Conservation (phyloP, 129 eudicot genomes). For the Sambucus nigra region DNA sequence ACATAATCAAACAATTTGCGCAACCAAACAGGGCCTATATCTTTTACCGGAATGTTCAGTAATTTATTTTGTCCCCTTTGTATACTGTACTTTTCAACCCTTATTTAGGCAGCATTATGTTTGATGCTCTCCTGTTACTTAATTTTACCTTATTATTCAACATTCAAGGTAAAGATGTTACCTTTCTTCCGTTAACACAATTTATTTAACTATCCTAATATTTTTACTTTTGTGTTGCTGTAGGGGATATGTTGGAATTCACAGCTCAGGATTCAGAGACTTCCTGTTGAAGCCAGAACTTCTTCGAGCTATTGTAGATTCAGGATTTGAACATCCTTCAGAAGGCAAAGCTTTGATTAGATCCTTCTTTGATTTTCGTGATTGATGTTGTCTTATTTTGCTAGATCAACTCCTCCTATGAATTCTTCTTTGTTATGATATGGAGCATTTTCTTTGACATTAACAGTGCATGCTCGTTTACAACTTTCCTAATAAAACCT, state of each 20-base stretch:
- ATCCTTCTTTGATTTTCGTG: neutral
- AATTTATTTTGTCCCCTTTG: too few species aligned
- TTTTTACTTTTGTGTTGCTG: conserved; percentile 1
- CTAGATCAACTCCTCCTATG: neutral
- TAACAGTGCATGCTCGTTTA: too few species aligned
- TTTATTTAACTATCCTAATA: neutral
- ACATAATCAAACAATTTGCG: too few species aligned
- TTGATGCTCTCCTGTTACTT: too few species aligned
- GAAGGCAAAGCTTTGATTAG: conserved; percentile 52
- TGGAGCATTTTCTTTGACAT: neutral
- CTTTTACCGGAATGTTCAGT: too few species aligned
- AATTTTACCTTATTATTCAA: too few species aligned
- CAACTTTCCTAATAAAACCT: too few species aligned
- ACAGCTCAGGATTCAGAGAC: conserved; percentile 91
- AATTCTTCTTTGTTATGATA: neutral
- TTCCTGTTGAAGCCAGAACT: conserved; percentile 90
- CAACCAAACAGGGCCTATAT: too few species aligned
- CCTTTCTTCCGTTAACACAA: neutral
- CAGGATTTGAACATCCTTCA: conserved; percentile 96
- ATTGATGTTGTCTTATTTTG: too few species aligned
- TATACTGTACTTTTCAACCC: too few species aligned
- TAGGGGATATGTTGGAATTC: conserved; percentile 90
- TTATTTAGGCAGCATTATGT: too few species aligned
- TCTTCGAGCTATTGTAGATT: conserved; percentile 79
- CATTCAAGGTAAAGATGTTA: neutral